Percentiles rank a stretch among this genome's conserved stretches.
phyloP scores from a whole-genome alignment of 1,139 yeast genomes.

The Pichia sp. region DNA sequence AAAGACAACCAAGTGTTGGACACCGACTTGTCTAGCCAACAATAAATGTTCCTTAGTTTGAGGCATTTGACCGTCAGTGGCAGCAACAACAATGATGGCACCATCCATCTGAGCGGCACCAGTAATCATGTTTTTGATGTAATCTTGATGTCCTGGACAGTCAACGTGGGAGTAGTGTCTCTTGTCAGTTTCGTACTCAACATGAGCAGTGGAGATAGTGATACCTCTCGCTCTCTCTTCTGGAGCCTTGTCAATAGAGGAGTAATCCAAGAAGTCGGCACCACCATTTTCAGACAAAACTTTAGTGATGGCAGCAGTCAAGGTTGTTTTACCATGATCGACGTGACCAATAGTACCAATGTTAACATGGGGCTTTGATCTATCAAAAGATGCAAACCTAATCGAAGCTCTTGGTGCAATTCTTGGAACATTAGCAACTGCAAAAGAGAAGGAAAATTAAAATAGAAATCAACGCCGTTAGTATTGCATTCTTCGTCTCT shows the following conservation, averaged over 20 bases:
- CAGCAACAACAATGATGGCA: slow-evolving; percentile 98
- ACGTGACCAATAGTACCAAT: slow-evolving; percentile 96
- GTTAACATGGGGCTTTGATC: slow-evolving; percentile 94
- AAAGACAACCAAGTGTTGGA: slow-evolving; percentile 92
- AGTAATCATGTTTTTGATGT: slow-evolving; percentile 97
- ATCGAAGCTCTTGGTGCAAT: slow-evolving; percentile 26
- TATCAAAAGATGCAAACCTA: slow-evolving; percentile 70
- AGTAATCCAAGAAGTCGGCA: slow-evolving; percentile 88
- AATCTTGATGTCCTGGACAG: slow-evolving; percentile 99
- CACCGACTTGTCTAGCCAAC: slow-evolving; percentile 99
- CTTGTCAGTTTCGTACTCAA: slow-evolving; percentile 87
- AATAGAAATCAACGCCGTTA: slow-evolving; percentile 1
- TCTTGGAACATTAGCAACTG: slow-evolving; percentile 22
- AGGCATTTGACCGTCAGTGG: slow-evolving; percentile 99
- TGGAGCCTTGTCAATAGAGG: slow-evolving; percentile 95
- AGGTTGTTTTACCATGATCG: slow-evolving; percentile 97
- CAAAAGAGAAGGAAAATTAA: neutral
- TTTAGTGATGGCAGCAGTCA: slow-evolving; percentile 98
- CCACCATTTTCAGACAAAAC: slow-evolving; percentile 85
- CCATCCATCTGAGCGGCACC: slow-evolving; percentile 99
- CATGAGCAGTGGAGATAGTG: slow-evolving; percentile 96
- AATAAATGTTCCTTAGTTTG: slow-evolving; percentile 98
- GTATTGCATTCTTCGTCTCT: slow-evolving; percentile 2
- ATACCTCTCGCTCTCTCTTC: slow-evolving; percentile 99
- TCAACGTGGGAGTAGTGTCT: slow-evolving; percentile 97